A percentile compares a stretch with the other conserved stretches of the same genome.
Evolutionary conservation across 176 grass and related monocot genomes (phyloP).

Genomic region (Neostapfia colusana): DNA sequence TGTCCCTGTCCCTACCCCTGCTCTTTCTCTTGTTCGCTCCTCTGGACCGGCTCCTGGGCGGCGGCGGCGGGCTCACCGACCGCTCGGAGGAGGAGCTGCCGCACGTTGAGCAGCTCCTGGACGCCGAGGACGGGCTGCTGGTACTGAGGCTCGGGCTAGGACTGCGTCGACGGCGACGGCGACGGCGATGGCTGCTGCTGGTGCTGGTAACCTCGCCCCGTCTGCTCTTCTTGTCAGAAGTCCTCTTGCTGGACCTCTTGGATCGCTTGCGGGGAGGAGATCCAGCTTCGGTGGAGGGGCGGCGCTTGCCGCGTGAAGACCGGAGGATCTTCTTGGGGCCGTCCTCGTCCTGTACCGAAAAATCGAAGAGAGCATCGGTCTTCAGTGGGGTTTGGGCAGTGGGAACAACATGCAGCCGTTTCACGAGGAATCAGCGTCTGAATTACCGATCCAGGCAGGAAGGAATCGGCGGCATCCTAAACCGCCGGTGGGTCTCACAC

Average conservation of each 20-base stretch:
- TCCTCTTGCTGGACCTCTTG: conserved; percentile 45
- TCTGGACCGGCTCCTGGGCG: conserved; percentile 43
- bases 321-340: conserved; percentile 42
- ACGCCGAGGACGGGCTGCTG: conserved; percentile 36
- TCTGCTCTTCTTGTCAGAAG: conserved; percentile 44
- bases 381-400: conserved; percentile 8
- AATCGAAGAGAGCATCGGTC: background rate
- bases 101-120: conserved; percentile 36
- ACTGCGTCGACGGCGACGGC: background rate
- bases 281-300: conserved; percentile 22
- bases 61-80: conserved; percentile 42
- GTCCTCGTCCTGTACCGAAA: conserved; percentile 39
- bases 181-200: background rate
- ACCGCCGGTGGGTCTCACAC: background rate
- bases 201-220: conserved; percentile 30
- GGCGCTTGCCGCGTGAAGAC: conserved; percentile 43
- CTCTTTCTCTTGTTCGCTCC: conserved; percentile 41
- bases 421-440: background rate
- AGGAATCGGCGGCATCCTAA: background rate
- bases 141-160: conserved; percentile 42
- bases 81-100: conserved; percentile 39
- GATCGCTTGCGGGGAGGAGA: conserved; percentile 41
- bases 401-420: background rate
- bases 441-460: background rate
- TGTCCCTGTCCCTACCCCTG: conserved; percentile 47